Base-by-base conservation (phyloP, 495 filamentous ascomycete genomes). In the Usnea hakonensis region DNA sequence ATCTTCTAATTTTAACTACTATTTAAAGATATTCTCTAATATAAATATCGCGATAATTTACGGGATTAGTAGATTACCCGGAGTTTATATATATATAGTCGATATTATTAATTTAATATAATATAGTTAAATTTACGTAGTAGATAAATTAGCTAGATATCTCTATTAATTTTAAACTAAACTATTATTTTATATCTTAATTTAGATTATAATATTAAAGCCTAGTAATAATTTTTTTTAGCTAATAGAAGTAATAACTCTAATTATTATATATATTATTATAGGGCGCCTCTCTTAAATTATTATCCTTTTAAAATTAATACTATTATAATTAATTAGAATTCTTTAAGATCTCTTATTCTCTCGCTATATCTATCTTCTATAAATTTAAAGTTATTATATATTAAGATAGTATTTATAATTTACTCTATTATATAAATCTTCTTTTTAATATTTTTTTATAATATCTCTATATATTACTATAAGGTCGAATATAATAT, bases 361-460 rank as follows among this genome's bases (percentile, higher is more conserved):
- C 40, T 38, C 43, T 58, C 4, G 0, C n/a, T 41, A 19, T 21
- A 9, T 5, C 26, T 5, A 5, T 23, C 11, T 58, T 58, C 56
- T 58, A 58, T 41, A 58, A 40, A 58, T 17, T 58, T 58, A 41
- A 44, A 58, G 28, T 58, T 58, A 58, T 58, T 58, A 58, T 58
- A 58, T 40, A 38, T 58, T 58, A 58, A 21, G 40, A 58, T 58
- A 38, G 3, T 40, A 58, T 14, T 58, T 11, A 5, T 21, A 41
- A 11, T 38, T 40, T n/a, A 17, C 0, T 2, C 3, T 58, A 40
- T 40, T 11, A 3, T 58, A 19, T 58, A 58, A 21, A 58, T 37
- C 33, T 58, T 58, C 17, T 58, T 35, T 16, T 36, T 35, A 35
- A 43, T 19, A 16, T 16, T 44, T 21, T n/a, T 21, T 40, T 14